These are phyloP conservation scores for Lasiosphaeria ovina DNA, from an alignment of 495 filamentous ascomycete genomes.

Conservation along the genomic window DNA sequence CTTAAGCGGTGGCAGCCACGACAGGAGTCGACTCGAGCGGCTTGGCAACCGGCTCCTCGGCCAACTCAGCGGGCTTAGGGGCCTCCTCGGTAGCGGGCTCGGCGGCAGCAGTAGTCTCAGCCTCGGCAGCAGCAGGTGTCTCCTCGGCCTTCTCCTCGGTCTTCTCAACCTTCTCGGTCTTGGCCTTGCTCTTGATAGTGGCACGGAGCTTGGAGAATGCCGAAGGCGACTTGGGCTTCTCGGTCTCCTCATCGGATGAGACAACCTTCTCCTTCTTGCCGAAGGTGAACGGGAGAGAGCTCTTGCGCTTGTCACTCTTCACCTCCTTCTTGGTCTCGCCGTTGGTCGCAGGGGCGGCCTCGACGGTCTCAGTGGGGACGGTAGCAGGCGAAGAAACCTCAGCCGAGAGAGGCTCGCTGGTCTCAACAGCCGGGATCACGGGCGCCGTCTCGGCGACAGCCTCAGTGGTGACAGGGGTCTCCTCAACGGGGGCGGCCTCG, in stretches of 20 bases:
- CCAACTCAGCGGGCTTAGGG: background rate
- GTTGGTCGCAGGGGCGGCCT: constrained; percentile 45
- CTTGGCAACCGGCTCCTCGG: constrained; percentile 27
- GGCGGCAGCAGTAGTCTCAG: constrained; percentile 46
- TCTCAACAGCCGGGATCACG: constrained; percentile 58
- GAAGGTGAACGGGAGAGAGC: constrained; percentile 53
- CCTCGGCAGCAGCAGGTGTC: constrained; percentile 32
- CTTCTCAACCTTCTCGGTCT: constrained; percentile 45
- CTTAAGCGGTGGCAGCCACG: constrained; percentile 50
- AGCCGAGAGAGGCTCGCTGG: constrained; percentile 50
- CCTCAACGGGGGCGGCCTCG: constrained; percentile 38
- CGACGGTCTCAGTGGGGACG: constrained; percentile 42
- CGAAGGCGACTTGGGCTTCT: constrained; percentile 53
- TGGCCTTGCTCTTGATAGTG: constrained; percentile 49
- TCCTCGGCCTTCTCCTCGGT: constrained; percentile 43
- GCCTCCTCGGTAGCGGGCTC: constrained; percentile 45
- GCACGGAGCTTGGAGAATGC: constrained; percentile 58
- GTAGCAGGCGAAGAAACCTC: constrained; percentile 47
- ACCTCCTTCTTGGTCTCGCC: constrained; percentile 52
- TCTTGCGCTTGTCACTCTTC: constrained; percentile 58
- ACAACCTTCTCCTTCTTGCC: constrained; percentile 52
- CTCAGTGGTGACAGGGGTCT: constrained; percentile 39
- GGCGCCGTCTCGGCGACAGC: constrained; percentile 54
- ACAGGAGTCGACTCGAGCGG: constrained; percentile 38
- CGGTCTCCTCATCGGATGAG: constrained; percentile 46